Evolutionary conservation across 106 monocot genomes (phyloP), one percentile per base, ranked within the genome.

Genomic region (Iris macrosiphon): DNA sequence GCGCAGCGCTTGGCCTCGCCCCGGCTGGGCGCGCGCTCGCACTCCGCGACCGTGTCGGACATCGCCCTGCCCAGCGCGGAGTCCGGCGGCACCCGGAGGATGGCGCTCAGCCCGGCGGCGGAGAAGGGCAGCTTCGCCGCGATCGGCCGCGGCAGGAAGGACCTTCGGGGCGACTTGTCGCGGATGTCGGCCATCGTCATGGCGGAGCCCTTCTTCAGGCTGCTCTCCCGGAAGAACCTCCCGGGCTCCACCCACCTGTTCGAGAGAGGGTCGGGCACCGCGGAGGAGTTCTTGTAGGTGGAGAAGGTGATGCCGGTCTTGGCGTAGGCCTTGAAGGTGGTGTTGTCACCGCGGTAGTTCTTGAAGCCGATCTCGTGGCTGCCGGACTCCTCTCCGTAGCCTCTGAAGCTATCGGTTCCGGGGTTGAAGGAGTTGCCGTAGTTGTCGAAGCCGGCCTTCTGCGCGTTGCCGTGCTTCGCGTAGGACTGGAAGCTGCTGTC

Each of bases 1-100:
- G 74, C 79, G 61, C 95, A 95, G 13, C 73, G 49, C 70, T 95
- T 95, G 18, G 85, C 85, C 76, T 95, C 95, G 3, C 85, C 95
- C 2, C 54, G 65, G 82, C 89, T 95, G 27, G 95, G 89, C 26
- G 47, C n/a, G 11, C 95, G 72, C 62, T 63, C 64, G 69, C 95
- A 95, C 22, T 89, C 95, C 15, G 59, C 55, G 2, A 95, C 52
- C 52, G 89, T 89, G 34, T 67, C 51, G 6, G 52, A 51, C 57
- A 95, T 81, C 14, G 76, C 75, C 61, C 72, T 75, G 20, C 67
- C 80, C 75, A 95, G 40, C 20, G 75, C 71, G 6, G 76, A 71
- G 45, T 76, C 85, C 1, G 45, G 26, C 16, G 62, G 66, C 7
- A 74, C 35, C 31, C 49, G 54, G 42, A 95, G 89, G 16, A 72